These are phyloP conservation scores for Vitis vinifera DNA, from an alignment of 164 flowering plant species.

Conservation along the genomic window DNA sequence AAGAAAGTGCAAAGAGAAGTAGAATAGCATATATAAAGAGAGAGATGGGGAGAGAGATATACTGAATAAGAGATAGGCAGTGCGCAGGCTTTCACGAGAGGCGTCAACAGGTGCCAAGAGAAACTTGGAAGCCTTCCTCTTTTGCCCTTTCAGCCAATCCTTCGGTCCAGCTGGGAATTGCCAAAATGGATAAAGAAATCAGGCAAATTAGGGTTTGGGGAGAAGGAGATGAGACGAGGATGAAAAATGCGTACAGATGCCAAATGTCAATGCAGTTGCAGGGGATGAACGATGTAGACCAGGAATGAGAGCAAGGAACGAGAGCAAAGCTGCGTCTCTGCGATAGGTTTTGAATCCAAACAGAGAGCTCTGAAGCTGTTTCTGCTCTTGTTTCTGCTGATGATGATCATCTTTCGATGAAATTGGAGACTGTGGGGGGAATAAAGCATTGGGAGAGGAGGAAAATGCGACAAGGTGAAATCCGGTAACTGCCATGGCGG, in stretches of 20 bases:
- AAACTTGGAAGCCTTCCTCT: conserved; percentile 77
- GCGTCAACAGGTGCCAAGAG: conserved; percentile 85
- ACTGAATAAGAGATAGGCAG: conserved; percentile 58
- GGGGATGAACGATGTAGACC: conserved; percentile 28
- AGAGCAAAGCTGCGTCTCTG: conserved; percentile 28
- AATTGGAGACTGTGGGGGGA: conserved; percentile 1
- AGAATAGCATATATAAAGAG: background rate
- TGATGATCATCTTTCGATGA: background rate
- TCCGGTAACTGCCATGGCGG: background rate
- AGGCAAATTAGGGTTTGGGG: conserved; percentile 23
- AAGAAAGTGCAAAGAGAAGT: background rate
- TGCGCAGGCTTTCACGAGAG: conserved; percentile 60
- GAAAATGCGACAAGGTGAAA: background rate
- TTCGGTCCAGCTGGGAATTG: conserved; percentile 80
- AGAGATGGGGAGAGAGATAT: conserved; percentile 4
- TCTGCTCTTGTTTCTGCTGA: background rate
- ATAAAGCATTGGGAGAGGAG: background rate
- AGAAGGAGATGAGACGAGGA: background rate
- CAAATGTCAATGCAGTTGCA: conserved; percentile 55
- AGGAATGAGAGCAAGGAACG: conserved; percentile 32
- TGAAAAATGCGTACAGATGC: conserved; percentile 46
- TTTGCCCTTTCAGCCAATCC: conserved; percentile 90
- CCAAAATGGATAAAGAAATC: conserved; percentile 4
- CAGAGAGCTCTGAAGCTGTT: background rate
- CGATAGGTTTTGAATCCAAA: conserved; percentile 16